A percentile compares a stretch with the other conserved stretches of the same genome.
Conservation (phyloP, 2,329 filamentous ascomycete genomes). For the Thielaviopsis cerberus region DNA sequence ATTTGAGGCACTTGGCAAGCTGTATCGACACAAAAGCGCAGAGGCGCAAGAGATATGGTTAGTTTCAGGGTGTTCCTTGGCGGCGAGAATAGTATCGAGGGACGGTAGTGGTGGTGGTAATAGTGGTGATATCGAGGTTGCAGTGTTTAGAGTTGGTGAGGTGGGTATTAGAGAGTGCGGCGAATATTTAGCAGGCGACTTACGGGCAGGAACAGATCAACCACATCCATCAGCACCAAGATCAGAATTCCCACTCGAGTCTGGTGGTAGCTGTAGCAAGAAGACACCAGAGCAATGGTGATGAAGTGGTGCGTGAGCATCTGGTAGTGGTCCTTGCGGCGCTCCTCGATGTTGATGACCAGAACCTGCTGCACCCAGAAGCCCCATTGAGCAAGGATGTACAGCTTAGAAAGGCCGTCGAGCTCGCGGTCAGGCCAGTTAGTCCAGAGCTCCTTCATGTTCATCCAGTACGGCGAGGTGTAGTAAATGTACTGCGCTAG, state of each 20-base stretch:
- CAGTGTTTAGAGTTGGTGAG: background rate
- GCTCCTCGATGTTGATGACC: slow-evolving; percentile 85
- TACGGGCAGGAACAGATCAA: slow-evolving; percentile 76
- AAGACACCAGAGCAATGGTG: slow-evolving; percentile 61
- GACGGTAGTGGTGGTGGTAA: background rate
- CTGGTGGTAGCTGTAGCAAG: slow-evolving; percentile 72
- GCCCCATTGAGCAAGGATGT: slow-evolving; percentile 74
- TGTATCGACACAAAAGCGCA: slow-evolving; percentile 20
- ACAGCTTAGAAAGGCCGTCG: slow-evolving; percentile 59
- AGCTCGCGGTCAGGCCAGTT: slow-evolving; percentile 68
- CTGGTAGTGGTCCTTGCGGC: slow-evolving; percentile 84
- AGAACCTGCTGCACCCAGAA: slow-evolving; percentile 93
- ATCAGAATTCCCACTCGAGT: slow-evolving; percentile 79
- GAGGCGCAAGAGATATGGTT: slow-evolving; percentile 3
- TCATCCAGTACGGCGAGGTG: slow-evolving; percentile 59
- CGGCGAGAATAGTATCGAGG: background rate
- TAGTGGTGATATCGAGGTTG: background rate
- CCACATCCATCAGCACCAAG: slow-evolving; percentile 80
- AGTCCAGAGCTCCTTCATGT: slow-evolving; percentile 62
- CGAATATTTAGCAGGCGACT: slow-evolving; percentile 17
- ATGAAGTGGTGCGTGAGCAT: slow-evolving; percentile 93
- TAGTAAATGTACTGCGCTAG: slow-evolving; percentile 54
- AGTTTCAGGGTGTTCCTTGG: slow-evolving; percentile 6
- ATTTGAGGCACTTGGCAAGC: slow-evolving; percentile 87
- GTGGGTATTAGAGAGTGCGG: background rate